Evolutionary conservation across 352 stramenopile species (phyloP).

Genomic region (Globisporangium apiculatum): DNA sequence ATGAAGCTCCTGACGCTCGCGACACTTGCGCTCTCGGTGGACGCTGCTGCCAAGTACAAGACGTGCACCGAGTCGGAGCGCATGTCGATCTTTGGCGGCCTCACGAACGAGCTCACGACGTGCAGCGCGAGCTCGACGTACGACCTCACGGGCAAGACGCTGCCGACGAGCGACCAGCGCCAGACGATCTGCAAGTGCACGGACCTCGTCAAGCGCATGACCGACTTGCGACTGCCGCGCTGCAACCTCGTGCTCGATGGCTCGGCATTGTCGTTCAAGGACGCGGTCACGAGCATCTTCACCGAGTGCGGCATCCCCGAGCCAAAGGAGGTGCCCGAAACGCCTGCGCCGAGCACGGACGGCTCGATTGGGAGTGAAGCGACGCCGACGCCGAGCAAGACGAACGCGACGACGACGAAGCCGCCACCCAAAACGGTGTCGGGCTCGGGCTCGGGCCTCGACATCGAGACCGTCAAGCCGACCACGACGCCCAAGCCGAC

Average conservation of each 20-base stretch:
- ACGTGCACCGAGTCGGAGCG: slow-evolving; percentile 8
- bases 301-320: slow-evolving; percentile 14
- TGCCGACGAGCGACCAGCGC: slow-evolving; percentile 20
- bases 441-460: slow-evolving; percentile 4
- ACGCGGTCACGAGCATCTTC: slow-evolving; percentile 21
- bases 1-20: slow-evolving; percentile 5
- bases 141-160: slow-evolving; percentile 16
- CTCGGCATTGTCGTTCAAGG: slow-evolving; percentile 20
- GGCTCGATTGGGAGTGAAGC: slow-evolving; percentile 2
- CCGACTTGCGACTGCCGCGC: slow-evolving; percentile 18
- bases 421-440: neutral
- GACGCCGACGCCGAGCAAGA: neutral
- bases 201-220: slow-evolving; percentile 18
- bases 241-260: slow-evolving; percentile 24
- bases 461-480: slow-evolving; percentile 3
- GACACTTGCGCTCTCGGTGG: slow-evolving; percentile 3
- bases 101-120: slow-evolving; percentile 17
- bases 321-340: slow-evolving; percentile 9
- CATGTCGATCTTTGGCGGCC: slow-evolving; percentile 12
- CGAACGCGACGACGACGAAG: neutral
- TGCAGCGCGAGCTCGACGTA: slow-evolving; percentile 16
- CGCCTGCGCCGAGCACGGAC: slow-evolving; percentile 5
- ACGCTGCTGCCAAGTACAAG: slow-evolving; percentile 9
- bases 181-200: slow-evolving; percentile 24
- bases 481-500: neutral